Base-by-base conservation (phyloP, 148 eudicot species). In the Vaccinium vitisidaea region DNA sequence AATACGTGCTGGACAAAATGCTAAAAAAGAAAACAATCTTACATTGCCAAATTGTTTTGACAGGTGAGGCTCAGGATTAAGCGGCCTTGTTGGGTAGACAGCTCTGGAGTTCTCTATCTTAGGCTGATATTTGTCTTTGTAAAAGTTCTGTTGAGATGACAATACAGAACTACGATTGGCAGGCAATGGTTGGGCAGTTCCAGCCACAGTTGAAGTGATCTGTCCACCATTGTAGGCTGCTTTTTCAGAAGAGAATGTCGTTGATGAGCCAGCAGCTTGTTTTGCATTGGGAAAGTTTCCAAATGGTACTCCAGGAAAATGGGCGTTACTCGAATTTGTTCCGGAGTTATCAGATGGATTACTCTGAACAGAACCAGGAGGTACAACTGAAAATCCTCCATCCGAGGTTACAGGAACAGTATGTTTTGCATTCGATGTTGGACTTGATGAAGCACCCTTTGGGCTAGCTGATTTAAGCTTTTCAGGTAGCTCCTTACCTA, bases 31-130 rank as follows among this genome's bases (percentile, higher is more conserved):
- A 23, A n/a, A 80, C 55, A 59, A 78, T 53, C 80, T 90, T 92
- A 97, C 98, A 88, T 90, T 94, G 83, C 88, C 88, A 75, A 86
- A 87, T 84, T 93, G 94, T 87, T 93, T 91, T 25, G 94, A 88
- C 61, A 88, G 82, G 77, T 86, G 89, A 81, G 86, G 89, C 87
- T 89, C 92, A 83, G 89, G 54, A 80, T 87, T 86, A 80, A 83
- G 84, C 83, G 81, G 89, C 80, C 90, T 87, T 58, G 89, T 63
- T 10, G 83, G 80, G 74, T 93, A 88, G 25, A 86, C 80, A 63
- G 65, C 88, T 85, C 80, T 85, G 81, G 53, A 63, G 76, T 84
- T 85, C 82, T 86, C 90, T 87, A 86, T 89, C 80, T 65, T 82
- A 59, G 88, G 76, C 14, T 80, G 85, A 85, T 70, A 48, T 36